Percentiles rank a stretch among this genome's conserved stretches.
Evolutionary conservation across 139 green algal species (phyloP).

Genomic region (Chlamydomonas incerta): DNA sequence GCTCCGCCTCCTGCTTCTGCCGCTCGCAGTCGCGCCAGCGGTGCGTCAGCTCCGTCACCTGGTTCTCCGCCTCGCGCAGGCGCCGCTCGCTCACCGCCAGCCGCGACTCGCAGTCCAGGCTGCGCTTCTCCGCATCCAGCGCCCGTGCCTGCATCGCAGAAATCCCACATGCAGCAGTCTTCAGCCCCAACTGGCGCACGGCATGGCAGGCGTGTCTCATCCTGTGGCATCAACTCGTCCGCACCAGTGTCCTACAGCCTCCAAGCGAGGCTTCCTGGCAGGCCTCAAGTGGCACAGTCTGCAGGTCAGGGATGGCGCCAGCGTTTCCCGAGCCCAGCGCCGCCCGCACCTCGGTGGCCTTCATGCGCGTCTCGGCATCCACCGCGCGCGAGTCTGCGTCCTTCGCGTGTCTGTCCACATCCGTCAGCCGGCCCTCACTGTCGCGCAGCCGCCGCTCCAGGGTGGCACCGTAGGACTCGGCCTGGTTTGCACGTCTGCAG

Average conservation of each 20-base stretch:
- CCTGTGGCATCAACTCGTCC: too few species aligned
- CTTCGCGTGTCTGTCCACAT: slow-evolving; percentile 40
- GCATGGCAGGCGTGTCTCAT: too few species aligned
- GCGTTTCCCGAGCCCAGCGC: too few species aligned
- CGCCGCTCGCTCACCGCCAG: slow-evolving; percentile 40
- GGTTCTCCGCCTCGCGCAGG: slow-evolving; percentile 48
- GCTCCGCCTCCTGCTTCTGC: slow-evolving; percentile 46
- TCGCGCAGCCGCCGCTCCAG: slow-evolving; percentile 53
- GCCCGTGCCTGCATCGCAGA: neutral
- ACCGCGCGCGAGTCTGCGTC: slow-evolving; percentile 10
- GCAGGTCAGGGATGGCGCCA: too few species aligned
- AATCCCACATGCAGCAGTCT: too few species aligned
- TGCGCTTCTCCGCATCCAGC: slow-evolving; percentile 34
- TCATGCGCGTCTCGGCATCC: slow-evolving; percentile 23
- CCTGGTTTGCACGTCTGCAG: slow-evolving; percentile 20
- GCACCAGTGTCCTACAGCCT: too few species aligned
- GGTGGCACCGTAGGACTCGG: slow-evolving; percentile 5
- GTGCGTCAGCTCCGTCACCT: slow-evolving; percentile 38
- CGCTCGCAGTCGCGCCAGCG: slow-evolving; percentile 46
- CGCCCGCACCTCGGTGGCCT: slow-evolving; percentile 48
- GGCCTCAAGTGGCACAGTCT: too few species aligned
- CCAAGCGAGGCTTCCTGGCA: too few species aligned
- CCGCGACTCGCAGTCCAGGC: slow-evolving; percentile 37
- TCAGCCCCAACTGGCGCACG: too few species aligned
- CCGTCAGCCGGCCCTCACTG: slow-evolving; percentile 6